Evolutionary conservation across 768 basidiomycete species (phyloP).

Genomic region (Psilocybe sp.): DNA sequence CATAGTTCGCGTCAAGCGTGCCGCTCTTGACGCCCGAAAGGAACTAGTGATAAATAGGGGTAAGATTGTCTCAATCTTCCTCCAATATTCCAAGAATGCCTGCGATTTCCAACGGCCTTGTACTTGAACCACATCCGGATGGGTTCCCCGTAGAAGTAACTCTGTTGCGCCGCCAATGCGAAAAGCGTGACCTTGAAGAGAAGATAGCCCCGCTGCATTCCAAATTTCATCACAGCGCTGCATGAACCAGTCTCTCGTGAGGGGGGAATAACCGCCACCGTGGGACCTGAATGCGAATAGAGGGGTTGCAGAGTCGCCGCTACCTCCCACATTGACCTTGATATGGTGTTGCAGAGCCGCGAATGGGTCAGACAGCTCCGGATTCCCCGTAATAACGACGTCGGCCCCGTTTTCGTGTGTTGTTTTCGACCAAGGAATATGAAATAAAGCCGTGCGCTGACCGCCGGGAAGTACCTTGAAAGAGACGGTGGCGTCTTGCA

Average conservation of each 20-base stretch:
- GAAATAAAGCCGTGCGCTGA: constrained; percentile 14
- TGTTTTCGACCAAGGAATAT: constrained; percentile 36
- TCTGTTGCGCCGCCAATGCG: constrained; percentile 21
- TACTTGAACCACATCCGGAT: constrained; percentile 23
- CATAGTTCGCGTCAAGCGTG: background rate
- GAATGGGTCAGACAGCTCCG: constrained; percentile 1
- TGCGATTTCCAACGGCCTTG: constrained; percentile 26
- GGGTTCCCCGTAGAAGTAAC: constrained; percentile 16
- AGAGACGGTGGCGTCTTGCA: background rate
- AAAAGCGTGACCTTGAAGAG: constrained; percentile 18
- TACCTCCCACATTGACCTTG: background rate
- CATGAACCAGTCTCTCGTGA: background rate
- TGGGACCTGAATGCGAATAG: too few species aligned
- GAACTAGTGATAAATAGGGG: constrained; percentile 7
- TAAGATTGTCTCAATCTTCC: constrained; percentile 10
- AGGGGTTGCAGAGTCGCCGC: too few species aligned
- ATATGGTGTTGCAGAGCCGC: background rate
- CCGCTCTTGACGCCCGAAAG: background rate
- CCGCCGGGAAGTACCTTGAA: background rate
- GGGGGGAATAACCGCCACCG: background rate
- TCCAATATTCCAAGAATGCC: constrained; percentile 23
- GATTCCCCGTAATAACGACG: constrained; percentile 18
- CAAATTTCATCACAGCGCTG: constrained; percentile 12
- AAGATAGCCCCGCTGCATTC: background rate
- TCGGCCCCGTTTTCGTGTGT: constrained; percentile 22